Base-by-base conservation (phyloP, 2,329 filamentous ascomycete genomes). In the Sporothrix pallida region DNA sequence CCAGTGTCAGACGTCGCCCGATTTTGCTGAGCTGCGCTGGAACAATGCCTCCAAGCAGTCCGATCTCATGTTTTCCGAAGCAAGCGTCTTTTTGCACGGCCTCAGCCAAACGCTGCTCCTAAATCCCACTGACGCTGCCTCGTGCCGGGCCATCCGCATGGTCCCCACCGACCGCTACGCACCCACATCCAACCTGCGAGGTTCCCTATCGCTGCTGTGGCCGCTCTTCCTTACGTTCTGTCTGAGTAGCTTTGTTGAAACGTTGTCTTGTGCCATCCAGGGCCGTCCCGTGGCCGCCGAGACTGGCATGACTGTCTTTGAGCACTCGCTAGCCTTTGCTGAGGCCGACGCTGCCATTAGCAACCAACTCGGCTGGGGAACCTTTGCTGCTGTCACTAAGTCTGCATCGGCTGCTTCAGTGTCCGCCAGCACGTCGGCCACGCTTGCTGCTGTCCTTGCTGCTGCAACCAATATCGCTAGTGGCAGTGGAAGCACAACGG, bases 271-370 rank as follows among this genome's bases (percentile, higher is more conserved):
- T 81, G 93, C 95, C 10, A 87, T 98, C 7, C 94, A 97, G 81
- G 95, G 95, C 46, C 90, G 92, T 2, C 88, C 90, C 2, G 88
- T 93, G 0, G 89, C 92, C 76, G 92, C 93, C 0, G 96, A 98
- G 82, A 97, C 94, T 1, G 95, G 94, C 20, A 97, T 98, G 93
- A 97, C 95, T 0, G 88, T 98, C 1, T 97, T 98, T 78, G 96
- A 99, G 80, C 95, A 98, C 79, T 98, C 95, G 0, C 86, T 99
- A 9, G 95, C 95, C 2, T 99, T 98, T 83, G 94, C 95, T 12
- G 96, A 99, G 82, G 95, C 95, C 9, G 96, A 99, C 81, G 92
- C 93, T 44, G 92, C 95, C 76, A 91, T 98, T 63, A 91, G 91
- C 78, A 93, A 91, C 76, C 92, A 94, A 70, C 87, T 97, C 15